Conservation (phyloP, 257 asterid genomes). For the Dorcoceras hygrometricum region DNA sequence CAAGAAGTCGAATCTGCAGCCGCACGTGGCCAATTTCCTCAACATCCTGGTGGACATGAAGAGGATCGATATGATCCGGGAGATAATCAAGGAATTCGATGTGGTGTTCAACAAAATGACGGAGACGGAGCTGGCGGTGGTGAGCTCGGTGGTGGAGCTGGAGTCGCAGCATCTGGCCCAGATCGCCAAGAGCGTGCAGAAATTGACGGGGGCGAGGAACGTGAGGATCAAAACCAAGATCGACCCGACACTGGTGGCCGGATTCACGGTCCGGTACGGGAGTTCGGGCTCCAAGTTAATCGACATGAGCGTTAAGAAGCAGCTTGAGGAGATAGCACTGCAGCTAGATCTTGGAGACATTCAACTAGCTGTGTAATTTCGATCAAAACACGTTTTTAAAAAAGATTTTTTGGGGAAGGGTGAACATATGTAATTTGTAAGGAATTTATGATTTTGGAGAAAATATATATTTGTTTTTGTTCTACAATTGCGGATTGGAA, state of each 20-base stretch:
- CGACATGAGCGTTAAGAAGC: conserved; percentile 90
- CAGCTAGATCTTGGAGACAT: conserved; percentile 73
- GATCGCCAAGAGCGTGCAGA: conserved; percentile 80
- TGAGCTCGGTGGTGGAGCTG: conserved; percentile 73
- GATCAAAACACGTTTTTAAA: too few relatives aligned
- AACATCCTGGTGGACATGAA: conserved; percentile 72
- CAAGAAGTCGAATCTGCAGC: conserved; percentile 41
- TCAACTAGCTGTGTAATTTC: conserved; percentile 52
- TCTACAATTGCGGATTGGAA: background rate
- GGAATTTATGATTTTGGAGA: background rate
- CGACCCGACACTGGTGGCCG: conserved; percentile 78
- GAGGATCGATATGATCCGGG: conserved; percentile 51
- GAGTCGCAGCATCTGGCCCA: conserved; percentile 74
- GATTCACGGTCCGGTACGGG: conserved; percentile 78
- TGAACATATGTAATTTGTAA: background rate
- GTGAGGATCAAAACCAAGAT: conserved; percentile 65
- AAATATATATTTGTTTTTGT: background rate
- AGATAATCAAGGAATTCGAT: conserved; percentile 67
- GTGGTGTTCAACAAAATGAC: conserved; percentile 45
- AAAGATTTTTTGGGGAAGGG: background rate
- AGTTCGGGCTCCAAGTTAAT: conserved; percentile 67
- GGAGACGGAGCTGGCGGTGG: conserved; percentile 68
- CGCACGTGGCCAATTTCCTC: conserved; percentile 70
- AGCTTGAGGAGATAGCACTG: conserved; percentile 72
- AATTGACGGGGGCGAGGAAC: conserved; percentile 62